Percentiles rank a stretch among this genome's conserved stretches.
Evolutionary conservation across 2,329 filamentous ascomycete species (phyloP).

Genomic region (Aspergillus novoparasiticus): DNA sequence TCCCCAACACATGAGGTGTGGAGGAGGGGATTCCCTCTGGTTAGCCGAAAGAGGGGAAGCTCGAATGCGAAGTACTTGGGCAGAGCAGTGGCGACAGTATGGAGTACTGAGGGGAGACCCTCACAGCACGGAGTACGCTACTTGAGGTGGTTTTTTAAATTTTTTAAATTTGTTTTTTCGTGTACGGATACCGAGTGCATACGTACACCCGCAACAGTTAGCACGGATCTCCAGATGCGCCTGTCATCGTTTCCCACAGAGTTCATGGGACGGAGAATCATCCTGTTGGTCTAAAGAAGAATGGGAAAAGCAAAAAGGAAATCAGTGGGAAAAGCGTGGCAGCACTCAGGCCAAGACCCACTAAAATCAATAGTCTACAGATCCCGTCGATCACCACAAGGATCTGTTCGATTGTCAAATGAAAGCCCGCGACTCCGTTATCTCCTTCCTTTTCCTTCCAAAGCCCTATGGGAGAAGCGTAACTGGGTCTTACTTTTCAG

Average conservation of each 20-base stretch:
- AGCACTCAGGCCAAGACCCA: conserved; percentile 32
- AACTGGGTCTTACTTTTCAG: conserved; percentile 1
- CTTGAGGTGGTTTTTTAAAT: not conserved
- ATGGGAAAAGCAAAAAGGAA: conserved; percentile 18
- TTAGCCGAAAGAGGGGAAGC: conserved; percentile 5
- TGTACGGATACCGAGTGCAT: not conserved
- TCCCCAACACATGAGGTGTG: not conserved
- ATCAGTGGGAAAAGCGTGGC: conserved; percentile 24
- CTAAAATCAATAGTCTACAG: conserved; percentile 44
- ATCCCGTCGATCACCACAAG: conserved; percentile 40
- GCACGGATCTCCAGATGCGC: conserved; percentile 22
- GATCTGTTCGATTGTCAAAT: conserved; percentile 29
- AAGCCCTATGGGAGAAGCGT: conserved; percentile 3
- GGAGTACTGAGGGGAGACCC: not conserved
- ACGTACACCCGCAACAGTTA: not conserved
- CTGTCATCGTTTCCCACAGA: conserved; percentile 21
- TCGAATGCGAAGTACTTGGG: not conserved
- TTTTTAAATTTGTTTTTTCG: not conserved
- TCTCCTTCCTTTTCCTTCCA: conserved; percentile 16
- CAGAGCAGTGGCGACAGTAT: not conserved
- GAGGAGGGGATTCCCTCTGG: not conserved
- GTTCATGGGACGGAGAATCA: conserved; percentile 11
- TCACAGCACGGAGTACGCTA: not conserved
- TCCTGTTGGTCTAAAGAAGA: not conserved
- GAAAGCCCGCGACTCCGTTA: conserved; percentile 18